Evolutionary conservation across 1,284 basidiomycete species (phyloP), one percentile per base, ranked within the genome.

Genomic region (Ceraceosorus guamensis): DNA sequence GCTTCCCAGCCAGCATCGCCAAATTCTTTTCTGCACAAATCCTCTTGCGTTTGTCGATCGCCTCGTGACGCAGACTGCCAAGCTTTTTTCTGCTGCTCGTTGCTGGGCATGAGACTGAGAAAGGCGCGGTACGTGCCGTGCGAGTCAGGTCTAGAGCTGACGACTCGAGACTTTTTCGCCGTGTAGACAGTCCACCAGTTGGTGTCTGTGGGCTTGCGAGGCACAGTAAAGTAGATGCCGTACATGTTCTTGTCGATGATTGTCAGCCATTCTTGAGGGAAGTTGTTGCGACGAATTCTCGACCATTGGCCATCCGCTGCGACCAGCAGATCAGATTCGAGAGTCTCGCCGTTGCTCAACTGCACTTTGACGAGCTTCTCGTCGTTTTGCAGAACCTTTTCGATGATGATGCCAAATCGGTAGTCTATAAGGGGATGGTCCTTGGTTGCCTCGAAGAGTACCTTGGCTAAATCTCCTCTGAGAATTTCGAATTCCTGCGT

Each of bases 291-390:
- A 8, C 68, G 54, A 3, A 59, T 31, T 11, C 53, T 52, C 8
- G 68, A 70, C 55, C 58, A 62, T 31, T 64, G 62, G 14, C 66
- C 67, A 50, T 71, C 68, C 6, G 68, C 63, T 1, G 56, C 59
- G 1, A 70, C 53, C 3, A 69, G 41, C 14, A 68, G 30, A 39
- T 69, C 65, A 43, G 55, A 64, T n/a, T 57, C 50, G 14, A 61
- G 43, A 6, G 41, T 46, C 11, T 56, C 47, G 3, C 61, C 57
- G 30, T 51, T 52, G 33, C 59, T 62, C 5, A 62, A 30, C 16
- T 55, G 44, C 1, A 68, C 65, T 2, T 50, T 46, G 14, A 62
- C 53, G 46, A 47, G 37, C 18, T 4, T 16, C 8, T 24, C 37
- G 30, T 56, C 34, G 34, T 55, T 44, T 31, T 53, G 56, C 48